Base-by-base conservation (phyloP, 108 stramenopile species). In the Conticribra guillardii region DNA sequence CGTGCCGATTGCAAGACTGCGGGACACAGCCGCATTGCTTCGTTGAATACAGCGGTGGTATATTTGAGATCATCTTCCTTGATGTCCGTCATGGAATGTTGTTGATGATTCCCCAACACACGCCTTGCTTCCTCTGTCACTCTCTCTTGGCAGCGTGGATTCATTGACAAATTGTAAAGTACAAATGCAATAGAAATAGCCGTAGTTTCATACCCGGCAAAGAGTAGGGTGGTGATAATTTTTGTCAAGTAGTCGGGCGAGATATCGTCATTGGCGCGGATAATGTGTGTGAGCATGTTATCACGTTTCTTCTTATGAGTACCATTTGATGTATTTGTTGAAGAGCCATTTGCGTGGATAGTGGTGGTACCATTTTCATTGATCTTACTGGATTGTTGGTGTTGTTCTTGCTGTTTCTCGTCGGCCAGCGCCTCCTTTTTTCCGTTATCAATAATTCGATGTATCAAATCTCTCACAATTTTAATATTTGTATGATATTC, bases 21-120 rank as follows among this genome's bases (percentile, higher is more conserved):
- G 9, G 78, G 66, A 45, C 71, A 74, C 4, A 87, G 29, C 19
- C 86, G 71, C 16, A 87, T 49, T 3, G 86, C 28, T 71, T 87
- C 86, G 16, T 53, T 64, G 26, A 85, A 28, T 1, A 84, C 69
- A 5, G 84, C 86, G 14, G 68, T 57, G 50, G 73, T 70, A 59
- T 85, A 87, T 3, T 75, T 64, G 1, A 80, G 23, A 30, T 73
- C 60, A 34, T 76, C 67, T 15, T 66, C 60, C 27, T 71, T 24
- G 64, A 53, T 0, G 54, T 60, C 27, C 21, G 29, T 22, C 19
- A 11, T 27, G 4, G 21, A 27, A 21, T 65, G 15, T 18, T 4
- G 46, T 3, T 45, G 41, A 26, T 46, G 16, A 47, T 80, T 59
- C 0, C 49, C 45, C 30, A 76, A 29, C 27, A 76, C 60, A 15